Percentiles rank a stretch among this genome's conserved stretches.
Conservation (phyloP, 2,329 filamentous ascomycete species). For the Truncatella angustata region DNA sequence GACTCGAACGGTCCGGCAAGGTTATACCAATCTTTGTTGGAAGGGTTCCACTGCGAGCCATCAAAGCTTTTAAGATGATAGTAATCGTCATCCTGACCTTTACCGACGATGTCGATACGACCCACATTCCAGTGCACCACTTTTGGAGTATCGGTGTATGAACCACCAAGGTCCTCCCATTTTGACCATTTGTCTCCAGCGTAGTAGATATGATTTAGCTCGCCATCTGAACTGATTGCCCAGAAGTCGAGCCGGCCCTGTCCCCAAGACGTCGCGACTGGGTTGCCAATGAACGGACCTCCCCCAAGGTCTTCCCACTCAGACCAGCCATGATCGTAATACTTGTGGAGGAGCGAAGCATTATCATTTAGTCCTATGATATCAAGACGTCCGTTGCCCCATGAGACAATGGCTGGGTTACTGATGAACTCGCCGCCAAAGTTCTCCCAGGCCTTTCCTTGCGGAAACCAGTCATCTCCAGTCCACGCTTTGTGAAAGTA, state of each 20-base stretch:
- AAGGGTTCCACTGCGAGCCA: slow-evolving; percentile 16
- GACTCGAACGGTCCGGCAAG: slow-evolving; percentile 16
- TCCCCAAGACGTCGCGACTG: slow-evolving; percentile 17
- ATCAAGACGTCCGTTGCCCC: slow-evolving; percentile 16
- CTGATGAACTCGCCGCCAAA: slow-evolving; percentile 16
- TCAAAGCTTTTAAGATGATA: slow-evolving; percentile 18
- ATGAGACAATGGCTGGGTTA: slow-evolving; percentile 14
- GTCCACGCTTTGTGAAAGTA: slow-evolving; percentile 21
- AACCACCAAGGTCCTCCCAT: slow-evolving; percentile 19
- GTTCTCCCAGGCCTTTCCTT: slow-evolving; percentile 14
- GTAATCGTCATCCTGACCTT: slow-evolving; percentile 8
- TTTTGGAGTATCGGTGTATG: slow-evolving; percentile 17
- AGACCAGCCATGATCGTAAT: slow-evolving; percentile 14
- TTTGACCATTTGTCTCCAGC: slow-evolving; percentile 15
- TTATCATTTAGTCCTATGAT: slow-evolving; percentile 13
- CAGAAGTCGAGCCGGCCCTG: slow-evolving; percentile 17
- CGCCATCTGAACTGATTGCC: slow-evolving; percentile 12
- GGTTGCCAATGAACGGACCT: slow-evolving; percentile 15
- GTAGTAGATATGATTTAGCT: slow-evolving; percentile 18
- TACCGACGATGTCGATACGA: slow-evolving; percentile 19
- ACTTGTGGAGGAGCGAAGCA: slow-evolving; percentile 15
- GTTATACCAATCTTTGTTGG: slow-evolving; percentile 13
- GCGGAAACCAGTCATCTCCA: slow-evolving; percentile 9
- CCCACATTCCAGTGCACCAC: slow-evolving; percentile 16
- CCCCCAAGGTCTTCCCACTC: slow-evolving; percentile 19